A percentile compares a stretch with the other conserved stretches of the same genome.
These are phyloP conservation scores for Phaffia rhodozyma DNA, from an alignment of 1,284 basidiomycete genomes.

Conservation along the genomic window DNA sequence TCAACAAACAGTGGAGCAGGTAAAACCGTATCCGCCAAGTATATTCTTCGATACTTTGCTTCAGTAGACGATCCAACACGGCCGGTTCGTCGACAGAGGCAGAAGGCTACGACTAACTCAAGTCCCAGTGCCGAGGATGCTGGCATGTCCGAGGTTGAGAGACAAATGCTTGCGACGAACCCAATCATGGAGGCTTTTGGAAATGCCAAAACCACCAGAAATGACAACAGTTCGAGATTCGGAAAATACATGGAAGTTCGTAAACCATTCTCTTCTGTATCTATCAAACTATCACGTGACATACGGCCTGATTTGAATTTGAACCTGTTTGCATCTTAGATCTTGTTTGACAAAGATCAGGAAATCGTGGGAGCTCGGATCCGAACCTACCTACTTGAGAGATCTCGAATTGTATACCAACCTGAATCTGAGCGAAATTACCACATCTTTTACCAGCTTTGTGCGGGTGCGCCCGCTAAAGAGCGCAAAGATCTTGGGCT, in stretches of 20 bases:
- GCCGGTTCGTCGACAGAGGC: conserved; percentile 34
- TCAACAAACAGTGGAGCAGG: conserved; percentile 68
- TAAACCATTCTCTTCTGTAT: conserved; percentile 7
- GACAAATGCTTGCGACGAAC: conserved; percentile 95
- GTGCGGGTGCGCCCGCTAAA: conserved; percentile 86
- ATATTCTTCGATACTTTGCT: conserved; percentile 98
- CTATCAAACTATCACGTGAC: background rate
- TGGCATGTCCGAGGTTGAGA: conserved; percentile 81
- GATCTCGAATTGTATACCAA: conserved; percentile 94
- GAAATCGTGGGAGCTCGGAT: conserved; percentile 97
- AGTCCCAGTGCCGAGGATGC: conserved; percentile 29
- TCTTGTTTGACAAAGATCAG: conserved; percentile 87
- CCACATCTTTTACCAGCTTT: conserved; percentile 99
- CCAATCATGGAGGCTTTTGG: conserved; percentile 98
- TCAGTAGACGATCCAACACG: conserved; percentile 78
- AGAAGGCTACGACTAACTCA: conserved; percentile 11
- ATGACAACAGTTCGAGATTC: conserved; percentile 98
- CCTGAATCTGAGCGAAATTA: conserved; percentile 95
- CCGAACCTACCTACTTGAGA: conserved; percentile 92
- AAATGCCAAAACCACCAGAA: conserved; percentile 97
- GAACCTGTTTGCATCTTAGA: conserved; percentile 42
- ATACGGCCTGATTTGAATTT: background rate
- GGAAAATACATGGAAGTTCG: conserved; percentile 97
- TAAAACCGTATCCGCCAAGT: conserved; percentile 98
- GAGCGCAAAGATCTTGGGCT: conserved; percentile 91